Conservation (phyloP, 148 eudicot genomes). For the Pouteria glomerata region DNA sequence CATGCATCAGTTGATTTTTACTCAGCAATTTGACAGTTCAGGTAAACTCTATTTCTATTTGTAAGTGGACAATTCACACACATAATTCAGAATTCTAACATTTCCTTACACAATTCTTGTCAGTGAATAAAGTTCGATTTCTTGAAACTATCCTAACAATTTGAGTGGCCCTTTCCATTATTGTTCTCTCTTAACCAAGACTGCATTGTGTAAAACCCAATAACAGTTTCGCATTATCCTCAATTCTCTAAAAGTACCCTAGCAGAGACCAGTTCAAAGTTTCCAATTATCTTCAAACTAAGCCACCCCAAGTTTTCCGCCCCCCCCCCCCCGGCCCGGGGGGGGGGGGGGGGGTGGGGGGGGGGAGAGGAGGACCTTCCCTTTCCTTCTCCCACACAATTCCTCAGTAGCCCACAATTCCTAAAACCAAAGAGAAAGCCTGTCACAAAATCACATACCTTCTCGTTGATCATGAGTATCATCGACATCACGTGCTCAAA, state of each 20-base stretch:
- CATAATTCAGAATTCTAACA: not conserved
- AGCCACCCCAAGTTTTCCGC: not conserved
- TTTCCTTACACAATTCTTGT: not conserved
- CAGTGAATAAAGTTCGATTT: not conserved
- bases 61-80: not conserved
- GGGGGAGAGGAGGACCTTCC: too few relatives aligned
- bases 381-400: too few relatives aligned
- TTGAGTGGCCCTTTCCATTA: not conserved
- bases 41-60: not conserved
- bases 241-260: not conserved
- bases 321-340: too few relatives aligned
- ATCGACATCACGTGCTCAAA: slow-evolving; percentile 96
- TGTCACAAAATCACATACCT: slow-evolving; percentile 36
- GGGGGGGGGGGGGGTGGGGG: too few relatives aligned
- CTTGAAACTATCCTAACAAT: not conserved
- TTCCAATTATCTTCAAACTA: not conserved
- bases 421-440: too few relatives aligned
- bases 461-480: slow-evolving; percentile 94
- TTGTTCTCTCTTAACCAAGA: not conserved
- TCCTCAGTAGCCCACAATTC: too few relatives aligned
- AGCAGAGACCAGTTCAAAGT: not conserved
- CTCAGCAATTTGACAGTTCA: not conserved
- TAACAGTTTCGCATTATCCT: not conserved
- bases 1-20: not conserved
- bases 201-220: not conserved